Evolutionary conservation across 768 basidiomycete genomes (phyloP).

Genomic region (Nidula microcarpa): DNA sequence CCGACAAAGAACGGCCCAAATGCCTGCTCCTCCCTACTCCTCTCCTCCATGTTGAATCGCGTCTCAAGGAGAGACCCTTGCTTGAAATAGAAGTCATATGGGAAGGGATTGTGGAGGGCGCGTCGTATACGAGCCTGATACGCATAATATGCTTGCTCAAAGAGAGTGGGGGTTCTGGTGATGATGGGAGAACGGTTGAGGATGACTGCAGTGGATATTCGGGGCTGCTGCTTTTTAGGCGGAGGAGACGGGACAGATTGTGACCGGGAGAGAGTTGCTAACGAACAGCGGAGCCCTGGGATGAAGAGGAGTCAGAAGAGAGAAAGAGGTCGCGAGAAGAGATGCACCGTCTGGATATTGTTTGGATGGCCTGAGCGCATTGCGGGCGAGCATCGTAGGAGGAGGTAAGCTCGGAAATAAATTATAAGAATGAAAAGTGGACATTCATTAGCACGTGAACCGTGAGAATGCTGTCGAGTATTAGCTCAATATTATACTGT

Average conservation of each 20-base stretch:
- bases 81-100: slow-evolving; percentile 91
- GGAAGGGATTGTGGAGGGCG: slow-evolving; percentile 85
- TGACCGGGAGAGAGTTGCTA: slow-evolving; percentile 1
- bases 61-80: slow-evolving; percentile 82
- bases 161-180: slow-evolving; percentile 64
- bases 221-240: slow-evolving; percentile 14
- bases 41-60: slow-evolving; percentile 75
- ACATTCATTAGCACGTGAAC: too few species aligned
- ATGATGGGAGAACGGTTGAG: slow-evolving; percentile 77
- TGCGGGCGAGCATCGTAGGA: too few species aligned
- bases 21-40: slow-evolving; percentile 62
- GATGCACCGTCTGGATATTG: too few species aligned
- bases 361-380: too few species aligned
- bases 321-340: too few species aligned
- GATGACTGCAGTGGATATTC: slow-evolving; percentile 61
- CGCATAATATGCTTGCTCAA: slow-evolving; percentile 78
- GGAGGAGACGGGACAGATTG: not conserved
- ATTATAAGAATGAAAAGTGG: too few species aligned
- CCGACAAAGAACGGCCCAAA: slow-evolving; percentile 66
- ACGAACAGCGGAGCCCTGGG: too few species aligned
- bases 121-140: slow-evolving; percentile 84
- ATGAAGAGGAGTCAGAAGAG: too few species aligned
- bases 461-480: too few species aligned
- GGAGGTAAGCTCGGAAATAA: too few species aligned
- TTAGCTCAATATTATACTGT: too few species aligned